These are phyloP conservation scores for Phialophora tarda DNA, from an alignment of 2,329 filamentous ascomycete species.

Conservation along the genomic window DNA sequence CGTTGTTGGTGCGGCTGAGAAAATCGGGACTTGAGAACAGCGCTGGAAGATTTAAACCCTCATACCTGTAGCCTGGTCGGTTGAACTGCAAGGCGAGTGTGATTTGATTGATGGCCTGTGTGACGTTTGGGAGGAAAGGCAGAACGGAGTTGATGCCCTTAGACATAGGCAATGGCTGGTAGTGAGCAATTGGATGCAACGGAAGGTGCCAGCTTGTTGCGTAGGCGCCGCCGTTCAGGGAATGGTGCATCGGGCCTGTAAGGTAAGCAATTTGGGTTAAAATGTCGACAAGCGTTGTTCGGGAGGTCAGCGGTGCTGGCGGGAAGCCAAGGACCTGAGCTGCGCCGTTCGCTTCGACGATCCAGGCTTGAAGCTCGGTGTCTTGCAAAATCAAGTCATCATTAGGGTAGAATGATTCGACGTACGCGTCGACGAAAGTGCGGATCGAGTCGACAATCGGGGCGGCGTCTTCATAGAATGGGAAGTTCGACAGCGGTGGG, in stretches of 20 bases:
- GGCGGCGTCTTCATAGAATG: background rate
- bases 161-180: background rate
- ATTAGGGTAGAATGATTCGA: background rate
- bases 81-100: background rate
- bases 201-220: background rate
- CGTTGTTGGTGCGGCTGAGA: background rate
- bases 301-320: background rate
- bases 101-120: background rate
- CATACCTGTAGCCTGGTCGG: background rate
- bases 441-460: background rate
- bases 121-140: background rate
- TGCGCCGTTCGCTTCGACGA: background rate
- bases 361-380: background rate
- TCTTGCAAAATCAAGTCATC: background rate
- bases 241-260: background rate
- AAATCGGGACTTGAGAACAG: background rate
- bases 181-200: background rate
- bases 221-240: background rate
- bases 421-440: background rate
- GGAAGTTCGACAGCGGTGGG: background rate
- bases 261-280: background rate
- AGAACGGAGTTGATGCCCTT: background rate
- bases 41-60: background rate
- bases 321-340: conserved; percentile 3
- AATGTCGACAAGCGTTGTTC: conserved; percentile 1